phyloP scores from a whole-genome alignment of 257 asterid genomes.

The Capsicum rhomboideum region DNA sequence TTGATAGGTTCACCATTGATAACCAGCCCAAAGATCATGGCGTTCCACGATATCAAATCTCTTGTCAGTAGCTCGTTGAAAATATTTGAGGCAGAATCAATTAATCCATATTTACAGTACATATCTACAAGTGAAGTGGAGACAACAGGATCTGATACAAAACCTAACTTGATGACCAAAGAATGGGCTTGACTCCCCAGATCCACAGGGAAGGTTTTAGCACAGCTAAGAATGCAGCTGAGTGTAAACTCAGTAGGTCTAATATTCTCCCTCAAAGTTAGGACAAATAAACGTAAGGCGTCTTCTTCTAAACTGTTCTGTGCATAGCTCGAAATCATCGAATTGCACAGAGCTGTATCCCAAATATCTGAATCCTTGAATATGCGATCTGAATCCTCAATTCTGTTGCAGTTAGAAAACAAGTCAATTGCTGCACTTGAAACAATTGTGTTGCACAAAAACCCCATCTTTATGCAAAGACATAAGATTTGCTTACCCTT shows the following conservation, averaged over 20 bases:
- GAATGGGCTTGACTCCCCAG: slow-evolving; percentile 56
- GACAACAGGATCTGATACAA: slow-evolving; percentile 41
- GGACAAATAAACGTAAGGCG: slow-evolving; percentile 40
- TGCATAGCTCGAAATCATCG: slow-evolving; percentile 61
- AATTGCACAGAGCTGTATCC: slow-evolving; percentile 44
- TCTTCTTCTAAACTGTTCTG: slow-evolving; percentile 32
- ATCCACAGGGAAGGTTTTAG: slow-evolving; percentile 33
- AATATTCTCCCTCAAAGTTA: slow-evolving; percentile 26
- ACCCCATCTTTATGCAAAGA: slow-evolving; percentile 50
- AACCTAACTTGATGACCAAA: slow-evolving; percentile 53
- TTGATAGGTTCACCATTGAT: slow-evolving; percentile 44
- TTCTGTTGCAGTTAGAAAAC: slow-evolving; percentile 64
- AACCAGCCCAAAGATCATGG: slow-evolving; percentile 44
- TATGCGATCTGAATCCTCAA: slow-evolving; percentile 32
- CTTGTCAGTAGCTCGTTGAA: slow-evolving; percentile 25
- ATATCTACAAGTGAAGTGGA: slow-evolving; percentile 53
- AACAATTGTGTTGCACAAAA: slow-evolving; percentile 39
- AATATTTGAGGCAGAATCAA: slow-evolving; percentile 27
- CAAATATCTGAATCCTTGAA: slow-evolving; percentile 29
- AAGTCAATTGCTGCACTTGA: slow-evolving; percentile 65
- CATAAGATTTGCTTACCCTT: slow-evolving; percentile 52
- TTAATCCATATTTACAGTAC: slow-evolving; percentile 43
- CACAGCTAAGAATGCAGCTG: slow-evolving; percentile 40
- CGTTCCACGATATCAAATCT: slow-evolving; percentile 68
- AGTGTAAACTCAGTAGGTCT: slow-evolving; percentile 57